phyloP scores from a whole-genome alignment of 139 green algal genomes.

The Spirogloea muscicola region DNA sequence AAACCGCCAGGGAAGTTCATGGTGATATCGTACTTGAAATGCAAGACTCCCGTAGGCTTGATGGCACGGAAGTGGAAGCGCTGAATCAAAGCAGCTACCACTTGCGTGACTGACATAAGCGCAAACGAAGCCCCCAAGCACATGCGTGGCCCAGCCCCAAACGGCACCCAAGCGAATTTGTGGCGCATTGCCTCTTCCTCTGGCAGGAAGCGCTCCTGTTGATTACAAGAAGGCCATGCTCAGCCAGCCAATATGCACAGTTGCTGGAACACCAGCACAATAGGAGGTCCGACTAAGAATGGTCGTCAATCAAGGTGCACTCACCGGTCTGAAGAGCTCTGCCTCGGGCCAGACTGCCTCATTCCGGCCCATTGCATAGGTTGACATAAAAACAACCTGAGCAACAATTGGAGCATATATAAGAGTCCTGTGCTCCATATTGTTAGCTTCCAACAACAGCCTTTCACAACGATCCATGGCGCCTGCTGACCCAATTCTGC shows the following conservation, averaged over 20 bases:
- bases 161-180: constrained; percentile 37
- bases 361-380: constrained; percentile 62
- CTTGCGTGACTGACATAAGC: constrained; percentile 33
- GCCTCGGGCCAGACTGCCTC: constrained; percentile 58
- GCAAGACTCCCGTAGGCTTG: not conserved
- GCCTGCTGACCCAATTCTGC: no score
- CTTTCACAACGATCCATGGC: no score
- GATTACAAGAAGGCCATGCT: no score
- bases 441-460: no score
- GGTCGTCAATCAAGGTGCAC: no score
- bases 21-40: constrained; percentile 46
- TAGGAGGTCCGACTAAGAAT: no score
- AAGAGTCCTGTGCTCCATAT: no score
- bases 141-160: constrained; percentile 47
- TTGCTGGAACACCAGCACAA: no score
- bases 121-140: constrained; percentile 50
- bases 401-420: no score
- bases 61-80: constrained; percentile 4
- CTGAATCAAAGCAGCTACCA: constrained; percentile 34
- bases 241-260: no score
- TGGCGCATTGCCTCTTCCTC: constrained; percentile 28
- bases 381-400: constrained; percentile 64
- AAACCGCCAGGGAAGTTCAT: constrained; percentile 52
- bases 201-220: constrained; percentile 21
- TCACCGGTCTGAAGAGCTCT: constrained; percentile 53